These are phyloP conservation scores for Hypoxylon subgilvum DNA, from an alignment of 495 filamentous ascomycete species.

Conservation along the genomic window DNA sequence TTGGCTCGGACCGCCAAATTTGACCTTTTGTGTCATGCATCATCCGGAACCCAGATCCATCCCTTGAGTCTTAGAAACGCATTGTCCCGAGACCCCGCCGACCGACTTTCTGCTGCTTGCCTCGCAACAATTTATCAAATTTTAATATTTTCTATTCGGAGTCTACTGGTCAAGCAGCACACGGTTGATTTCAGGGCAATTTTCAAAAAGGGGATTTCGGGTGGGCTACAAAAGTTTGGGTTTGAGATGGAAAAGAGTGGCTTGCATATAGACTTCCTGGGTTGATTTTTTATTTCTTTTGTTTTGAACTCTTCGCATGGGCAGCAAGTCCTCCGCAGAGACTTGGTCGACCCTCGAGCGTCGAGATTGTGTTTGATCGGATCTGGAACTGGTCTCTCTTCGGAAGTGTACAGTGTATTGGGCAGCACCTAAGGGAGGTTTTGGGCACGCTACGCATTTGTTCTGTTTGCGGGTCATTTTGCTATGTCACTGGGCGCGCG, in stretches of 20 bases:
- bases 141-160: constrained; percentile 39
- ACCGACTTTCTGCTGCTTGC: constrained; percentile 18
- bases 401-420: constrained; percentile 43
- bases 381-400: constrained; percentile 33
- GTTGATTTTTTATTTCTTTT: constrained; percentile 40
- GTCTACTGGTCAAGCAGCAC: constrained; percentile 37
- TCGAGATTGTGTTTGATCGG: constrained; percentile 41
- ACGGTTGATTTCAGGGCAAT: constrained; percentile 32
- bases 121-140: constrained; percentile 32
- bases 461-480: constrained; percentile 42
- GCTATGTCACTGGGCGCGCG: constrained; percentile 42
- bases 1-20: constrained; percentile 23
- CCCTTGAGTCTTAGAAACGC: constrained; percentile 32
- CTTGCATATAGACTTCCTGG: constrained; percentile 52
- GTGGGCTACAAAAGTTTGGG: constrained; percentile 44
- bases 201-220: constrained; percentile 34
- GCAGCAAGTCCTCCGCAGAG: constrained; percentile 39
- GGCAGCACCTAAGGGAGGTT: constrained; percentile 35
- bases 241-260: constrained; percentile 45
- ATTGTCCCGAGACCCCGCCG: constrained; percentile 29
- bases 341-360: constrained; percentile 10
- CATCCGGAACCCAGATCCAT: constrained; percentile 13
- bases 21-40: constrained; percentile 17
- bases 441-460: constrained; percentile 37
- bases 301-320: constrained; percentile 33